Evolutionary conservation across 345 rosid genomes (phyloP).

Genomic region (Eucalyptus curtisii): DNA sequence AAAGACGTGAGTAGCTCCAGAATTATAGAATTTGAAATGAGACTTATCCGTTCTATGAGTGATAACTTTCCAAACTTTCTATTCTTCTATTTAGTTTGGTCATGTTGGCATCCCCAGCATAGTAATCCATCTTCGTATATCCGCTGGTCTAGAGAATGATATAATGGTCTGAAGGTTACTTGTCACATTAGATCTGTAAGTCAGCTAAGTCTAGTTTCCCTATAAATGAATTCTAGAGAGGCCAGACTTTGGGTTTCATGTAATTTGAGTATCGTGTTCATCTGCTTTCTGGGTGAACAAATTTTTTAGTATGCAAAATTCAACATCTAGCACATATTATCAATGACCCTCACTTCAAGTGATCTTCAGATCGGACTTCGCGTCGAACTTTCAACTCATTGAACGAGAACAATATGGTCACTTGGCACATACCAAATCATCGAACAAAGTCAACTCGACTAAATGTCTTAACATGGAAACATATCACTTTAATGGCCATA

Average conservation of each 20-base stretch:
- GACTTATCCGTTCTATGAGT: neutral
- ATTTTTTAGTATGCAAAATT: neutral
- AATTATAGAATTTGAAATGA: neutral
- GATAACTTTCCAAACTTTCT: neutral
- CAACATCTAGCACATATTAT: neutral
- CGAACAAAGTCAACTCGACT: rapidly evolving
- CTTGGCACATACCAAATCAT: rapidly evolving
- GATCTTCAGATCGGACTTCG: rapidly evolving
- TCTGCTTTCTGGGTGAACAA: neutral
- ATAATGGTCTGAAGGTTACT: neutral
- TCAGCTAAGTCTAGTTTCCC: neutral
- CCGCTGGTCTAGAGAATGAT: neutral
- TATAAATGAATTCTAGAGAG: neutral
- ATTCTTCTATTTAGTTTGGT: neutral
- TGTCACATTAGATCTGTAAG: neutral
- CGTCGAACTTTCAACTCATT: rapidly evolving
- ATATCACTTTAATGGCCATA: neutral
- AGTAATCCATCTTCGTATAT: neutral
- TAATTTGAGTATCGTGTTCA: neutral
- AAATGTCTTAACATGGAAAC: too few species aligned
- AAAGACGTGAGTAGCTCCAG: neutral
- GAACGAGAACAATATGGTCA: neutral
- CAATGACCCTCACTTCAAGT: neutral
- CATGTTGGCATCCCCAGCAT: neutral
- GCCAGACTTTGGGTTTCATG: neutral